Evolutionary conservation across 148 eudicot genomes (phyloP).

Genomic region (Spergularia bocconei): DNA sequence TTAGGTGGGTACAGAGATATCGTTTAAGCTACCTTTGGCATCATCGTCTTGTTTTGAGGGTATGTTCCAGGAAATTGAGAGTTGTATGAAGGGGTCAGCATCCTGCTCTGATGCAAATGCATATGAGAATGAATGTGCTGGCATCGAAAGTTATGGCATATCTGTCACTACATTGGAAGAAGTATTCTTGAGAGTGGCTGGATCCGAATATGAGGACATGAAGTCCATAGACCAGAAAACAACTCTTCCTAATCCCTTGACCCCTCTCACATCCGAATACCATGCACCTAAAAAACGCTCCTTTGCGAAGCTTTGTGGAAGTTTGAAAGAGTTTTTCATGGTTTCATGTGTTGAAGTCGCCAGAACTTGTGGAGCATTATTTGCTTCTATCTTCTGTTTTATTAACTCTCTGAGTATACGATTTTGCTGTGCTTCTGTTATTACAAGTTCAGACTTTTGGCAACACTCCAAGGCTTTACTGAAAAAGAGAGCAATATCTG

Average conservation of each 20-base stretch:
- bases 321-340: constrained; percentile 39
- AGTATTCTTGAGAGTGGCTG: constrained; percentile 94
- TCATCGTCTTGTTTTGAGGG: constrained; percentile 81
- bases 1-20: constrained; percentile 91
- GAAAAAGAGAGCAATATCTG: constrained; percentile 79
- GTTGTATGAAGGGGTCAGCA: constrained; percentile 61
- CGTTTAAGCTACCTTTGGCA: constrained; percentile 89
- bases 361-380: constrained; percentile 47
- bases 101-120: constrained; percentile 31
- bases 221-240: constrained; percentile 38
- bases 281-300: constrained; percentile 32
- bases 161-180: constrained; percentile 98
- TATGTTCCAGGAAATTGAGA: constrained; percentile 91
- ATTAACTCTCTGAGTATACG: constrained; percentile 53
- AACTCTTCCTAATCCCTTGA: constrained; percentile 35
- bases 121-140: constrained; percentile 37
- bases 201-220: constrained; percentile 65
- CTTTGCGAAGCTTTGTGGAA: constrained; percentile 42
- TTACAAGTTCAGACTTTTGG: constrained; percentile 83
- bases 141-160: constrained; percentile 94
- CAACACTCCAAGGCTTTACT: constrained; percentile 81
- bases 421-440: constrained; percentile 66
- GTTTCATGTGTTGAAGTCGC: constrained; percentile 40
- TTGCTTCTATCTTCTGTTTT: constrained; percentile 46
- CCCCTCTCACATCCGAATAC: constrained; percentile 37